Conservation (phyloP, 2,329 filamentous ascomycete genomes). For the Hortaea werneckii region DNA sequence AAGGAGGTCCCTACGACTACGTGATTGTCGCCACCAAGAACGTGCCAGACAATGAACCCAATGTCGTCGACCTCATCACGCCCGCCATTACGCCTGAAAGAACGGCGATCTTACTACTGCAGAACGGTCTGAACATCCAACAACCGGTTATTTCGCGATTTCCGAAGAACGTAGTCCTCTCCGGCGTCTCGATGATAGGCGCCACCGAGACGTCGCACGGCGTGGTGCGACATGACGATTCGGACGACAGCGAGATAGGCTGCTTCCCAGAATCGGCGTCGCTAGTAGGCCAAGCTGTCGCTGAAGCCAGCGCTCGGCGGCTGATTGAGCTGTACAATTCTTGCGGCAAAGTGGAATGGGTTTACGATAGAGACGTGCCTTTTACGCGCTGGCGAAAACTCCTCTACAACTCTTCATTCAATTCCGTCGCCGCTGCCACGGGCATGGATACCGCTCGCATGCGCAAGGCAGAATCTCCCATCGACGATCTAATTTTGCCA, state of each 20-base stretch:
- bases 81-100: constrained; percentile 42
- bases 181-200: constrained; percentile 44
- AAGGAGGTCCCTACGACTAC: constrained; percentile 44
- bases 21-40: constrained; percentile 51
- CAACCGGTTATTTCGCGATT: constrained; percentile 41
- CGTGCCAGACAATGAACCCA: constrained; percentile 42
- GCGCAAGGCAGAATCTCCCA: constrained; percentile 33
- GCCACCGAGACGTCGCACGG: constrained; percentile 40
- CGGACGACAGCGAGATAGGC: constrained; percentile 42
- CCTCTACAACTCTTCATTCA: constrained; percentile 42
- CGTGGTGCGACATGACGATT: constrained; percentile 43
- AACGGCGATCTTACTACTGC: constrained; percentile 47
- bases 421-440: constrained; percentile 43
- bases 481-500: constrained; percentile 42
- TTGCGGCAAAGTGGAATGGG: constrained; percentile 33
- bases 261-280: too few relatives aligned
- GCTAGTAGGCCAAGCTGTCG: constrained; percentile 30
- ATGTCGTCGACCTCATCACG: constrained; percentile 38
- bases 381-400: constrained; percentile 42
- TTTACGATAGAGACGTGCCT: constrained; percentile 34
- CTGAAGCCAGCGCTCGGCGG: constrained; percentile 23
- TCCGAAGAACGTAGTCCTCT: constrained; percentile 43
- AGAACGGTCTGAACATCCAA: constrained; percentile 57
- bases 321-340: constrained; percentile 42
- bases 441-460: constrained; percentile 43